A percentile compares a stretch with the other conserved stretches of the same genome.
phyloP scores from a whole-genome alignment of 805 yeast species.

The Sugiyamaella smithiae region DNA sequence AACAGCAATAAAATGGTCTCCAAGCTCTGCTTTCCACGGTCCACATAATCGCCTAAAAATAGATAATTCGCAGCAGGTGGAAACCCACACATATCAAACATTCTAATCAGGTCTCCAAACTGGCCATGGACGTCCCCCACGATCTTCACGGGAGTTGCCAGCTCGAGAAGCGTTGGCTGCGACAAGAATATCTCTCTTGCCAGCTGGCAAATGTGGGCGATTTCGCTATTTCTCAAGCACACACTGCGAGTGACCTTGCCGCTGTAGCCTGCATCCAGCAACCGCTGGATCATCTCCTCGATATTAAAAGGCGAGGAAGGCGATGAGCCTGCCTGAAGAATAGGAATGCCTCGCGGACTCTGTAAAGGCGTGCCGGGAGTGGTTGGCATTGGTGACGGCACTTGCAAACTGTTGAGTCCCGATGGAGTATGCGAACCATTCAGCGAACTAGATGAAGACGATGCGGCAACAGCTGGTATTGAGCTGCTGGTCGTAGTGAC shows the following conservation, averaged over 20 bases:
- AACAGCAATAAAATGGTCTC: slow-evolving; percentile 85
- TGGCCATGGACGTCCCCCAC: slow-evolving; percentile 98
- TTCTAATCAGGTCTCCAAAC: slow-evolving; percentile 82
- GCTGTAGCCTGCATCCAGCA: slow-evolving; percentile 92
- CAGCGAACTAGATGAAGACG: not conserved
- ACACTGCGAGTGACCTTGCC: slow-evolving; percentile 90
- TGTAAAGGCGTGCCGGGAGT: slow-evolving; percentile 23
- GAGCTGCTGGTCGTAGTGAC: slow-evolving; percentile 2
- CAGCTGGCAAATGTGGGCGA: slow-evolving; percentile 76
- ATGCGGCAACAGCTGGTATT: not conserved
- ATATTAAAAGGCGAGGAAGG: slow-evolving; percentile 44
- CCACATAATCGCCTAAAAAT: slow-evolving; percentile 95
- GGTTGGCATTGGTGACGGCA: slow-evolving; percentile 22
- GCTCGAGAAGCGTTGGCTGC: slow-evolving; percentile 86
- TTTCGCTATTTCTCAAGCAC: slow-evolving; percentile 86
- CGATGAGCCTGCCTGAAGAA: slow-evolving; percentile 15
- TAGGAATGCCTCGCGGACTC: slow-evolving; percentile 16
- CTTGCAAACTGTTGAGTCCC: slow-evolving; percentile 19
- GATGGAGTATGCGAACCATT: not conserved
- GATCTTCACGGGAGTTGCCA: slow-evolving; percentile 81
- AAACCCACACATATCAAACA: slow-evolving; percentile 93
- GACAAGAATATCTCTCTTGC: slow-evolving; percentile 87
- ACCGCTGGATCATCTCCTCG: slow-evolving; percentile 85
- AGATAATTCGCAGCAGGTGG: slow-evolving; percentile 93
- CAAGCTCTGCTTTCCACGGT: slow-evolving; percentile 92